These are phyloP conservation scores for Hanseniaspora jakobsenii DNA, from an alignment of 805 yeast genomes.

Conservation along the genomic window DNA sequence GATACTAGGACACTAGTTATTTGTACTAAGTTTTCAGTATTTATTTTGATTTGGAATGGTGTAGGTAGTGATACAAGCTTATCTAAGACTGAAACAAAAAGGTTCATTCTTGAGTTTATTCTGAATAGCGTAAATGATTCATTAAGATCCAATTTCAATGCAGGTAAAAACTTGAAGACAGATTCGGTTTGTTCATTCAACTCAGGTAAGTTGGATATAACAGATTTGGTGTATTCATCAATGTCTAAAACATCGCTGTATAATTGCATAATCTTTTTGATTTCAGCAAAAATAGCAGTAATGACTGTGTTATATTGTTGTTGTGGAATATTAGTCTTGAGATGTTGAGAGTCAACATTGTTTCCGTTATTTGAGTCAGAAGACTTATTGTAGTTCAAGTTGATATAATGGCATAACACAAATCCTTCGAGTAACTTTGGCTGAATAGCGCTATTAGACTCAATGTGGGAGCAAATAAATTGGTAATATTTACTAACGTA, in stretches of 20 bases:
- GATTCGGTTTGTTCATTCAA: slow-evolving; percentile 2
- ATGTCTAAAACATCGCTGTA: slow-evolving; percentile 49
- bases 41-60: slow-evolving; percentile 44
- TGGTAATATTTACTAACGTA: slow-evolving; percentile 50
- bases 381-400: slow-evolving; percentile 33
- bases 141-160: slow-evolving; percentile 48
- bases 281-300: slow-evolving; percentile 38
- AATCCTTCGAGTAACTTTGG: slow-evolving; percentile 36
- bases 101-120: slow-evolving; percentile 40
- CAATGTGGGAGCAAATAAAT: slow-evolving; percentile 26
- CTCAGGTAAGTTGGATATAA: slow-evolving; percentile 34
- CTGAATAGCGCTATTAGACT: slow-evolving; percentile 20
- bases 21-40: slow-evolving; percentile 46
- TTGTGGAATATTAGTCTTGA: slow-evolving; percentile 27
- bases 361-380: slow-evolving; percentile 19
- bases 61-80: slow-evolving; percentile 42
- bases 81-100: slow-evolving; percentile 36
- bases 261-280: slow-evolving; percentile 42
- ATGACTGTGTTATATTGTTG: slow-evolving; percentile 40
- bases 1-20: slow-evolving; percentile 44
- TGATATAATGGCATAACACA: slow-evolving; percentile 47
- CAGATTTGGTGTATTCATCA: slow-evolving; percentile 38
- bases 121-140: slow-evolving; percentile 40
- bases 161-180: slow-evolving; percentile 28
- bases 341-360: slow-evolving; percentile 21